Conservation (phyloP, 108 stramenopile genomes). For the Nannochloropsis salina region DNA sequence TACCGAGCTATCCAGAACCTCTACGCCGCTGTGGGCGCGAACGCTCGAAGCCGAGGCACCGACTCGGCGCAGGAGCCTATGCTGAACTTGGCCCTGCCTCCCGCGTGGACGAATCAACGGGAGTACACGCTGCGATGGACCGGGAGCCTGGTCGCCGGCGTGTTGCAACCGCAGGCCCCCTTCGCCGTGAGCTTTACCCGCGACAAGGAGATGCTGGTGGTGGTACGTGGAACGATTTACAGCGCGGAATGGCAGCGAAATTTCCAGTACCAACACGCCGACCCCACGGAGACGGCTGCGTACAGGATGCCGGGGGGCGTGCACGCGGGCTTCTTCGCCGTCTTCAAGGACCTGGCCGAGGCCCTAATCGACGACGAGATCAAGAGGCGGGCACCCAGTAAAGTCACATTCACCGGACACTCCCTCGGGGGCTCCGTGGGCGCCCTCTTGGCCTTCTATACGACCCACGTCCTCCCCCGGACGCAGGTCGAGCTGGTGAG, state of each 20-base stretch:
- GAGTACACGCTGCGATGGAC: conserved; percentile 10
- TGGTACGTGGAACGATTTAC: conserved; percentile 17
- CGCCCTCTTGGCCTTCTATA: background rate
- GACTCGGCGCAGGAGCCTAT: background rate
- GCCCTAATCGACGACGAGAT: background rate
- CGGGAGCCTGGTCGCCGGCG: background rate
- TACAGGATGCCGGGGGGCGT: background rate
- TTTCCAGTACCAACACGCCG: conserved; percentile 13
- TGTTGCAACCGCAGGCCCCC: background rate
- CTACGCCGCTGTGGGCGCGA: background rate
- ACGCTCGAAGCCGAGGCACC: background rate
- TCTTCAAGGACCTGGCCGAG: background rate
- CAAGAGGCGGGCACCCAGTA: background rate
- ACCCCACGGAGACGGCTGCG: background rate
- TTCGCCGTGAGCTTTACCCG: conserved; percentile 11
- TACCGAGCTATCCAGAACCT: background rate
- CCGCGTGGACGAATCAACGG: background rate
- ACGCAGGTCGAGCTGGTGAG: background rate
- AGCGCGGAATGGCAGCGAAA: background rate
- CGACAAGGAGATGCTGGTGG: background rate
- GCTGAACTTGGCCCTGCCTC: background rate
- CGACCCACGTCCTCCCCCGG: background rate
- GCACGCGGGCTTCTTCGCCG: conserved; percentile 14
- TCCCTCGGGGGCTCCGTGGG: background rate
- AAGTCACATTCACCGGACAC: background rate